Conservation (phyloP, 208 protist species). For the Novymonas esmeraldas region DNA sequence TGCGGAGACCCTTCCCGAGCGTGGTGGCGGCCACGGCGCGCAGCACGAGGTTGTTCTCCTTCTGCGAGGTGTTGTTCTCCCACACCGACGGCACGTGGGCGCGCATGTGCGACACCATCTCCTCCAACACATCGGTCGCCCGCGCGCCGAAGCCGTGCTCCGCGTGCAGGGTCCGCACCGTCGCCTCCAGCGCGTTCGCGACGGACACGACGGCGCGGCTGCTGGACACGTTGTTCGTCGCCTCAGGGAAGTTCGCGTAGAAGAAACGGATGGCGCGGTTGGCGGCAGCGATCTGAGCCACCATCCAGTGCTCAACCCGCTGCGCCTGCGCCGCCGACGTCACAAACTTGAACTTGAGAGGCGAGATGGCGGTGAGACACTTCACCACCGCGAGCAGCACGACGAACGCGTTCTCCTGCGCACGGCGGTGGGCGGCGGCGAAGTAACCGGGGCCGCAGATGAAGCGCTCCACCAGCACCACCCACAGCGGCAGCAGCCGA, state of each 20-base stretch:
- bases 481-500: conserved; percentile 64
- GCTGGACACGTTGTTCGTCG: conserved; percentile 75
- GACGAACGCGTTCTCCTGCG: conserved; percentile 87
- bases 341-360: conserved; percentile 67
- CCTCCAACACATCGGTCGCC: conserved; percentile 39
- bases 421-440: conserved; percentile 48
- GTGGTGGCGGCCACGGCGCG: conserved; percentile 65
- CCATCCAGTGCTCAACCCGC: conserved; percentile 65
- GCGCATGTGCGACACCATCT: conserved; percentile 48
- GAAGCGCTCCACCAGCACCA: conserved; percentile 56
- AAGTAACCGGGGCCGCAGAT: conserved; percentile 56
- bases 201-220: conserved; percentile 64
- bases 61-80: conserved; percentile 47
- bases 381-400: conserved; percentile 69
- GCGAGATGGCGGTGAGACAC: conserved; percentile 49
- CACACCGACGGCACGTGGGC: conserved; percentile 50
- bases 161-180: conserved; percentile 45
- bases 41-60: conserved; percentile 62
- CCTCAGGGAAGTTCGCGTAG: conserved; percentile 66
- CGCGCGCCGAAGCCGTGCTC: conserved; percentile 59
- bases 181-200: conserved; percentile 48
- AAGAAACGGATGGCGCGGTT: conserved; percentile 75
- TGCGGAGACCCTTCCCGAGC: conserved; percentile 61
- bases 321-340: conserved; percentile 45
- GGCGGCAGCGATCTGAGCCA: conserved; percentile 45